Conservation (phyloP, 1,284 basidiomycete genomes). For the Afroboletus lepidellus region DNA sequence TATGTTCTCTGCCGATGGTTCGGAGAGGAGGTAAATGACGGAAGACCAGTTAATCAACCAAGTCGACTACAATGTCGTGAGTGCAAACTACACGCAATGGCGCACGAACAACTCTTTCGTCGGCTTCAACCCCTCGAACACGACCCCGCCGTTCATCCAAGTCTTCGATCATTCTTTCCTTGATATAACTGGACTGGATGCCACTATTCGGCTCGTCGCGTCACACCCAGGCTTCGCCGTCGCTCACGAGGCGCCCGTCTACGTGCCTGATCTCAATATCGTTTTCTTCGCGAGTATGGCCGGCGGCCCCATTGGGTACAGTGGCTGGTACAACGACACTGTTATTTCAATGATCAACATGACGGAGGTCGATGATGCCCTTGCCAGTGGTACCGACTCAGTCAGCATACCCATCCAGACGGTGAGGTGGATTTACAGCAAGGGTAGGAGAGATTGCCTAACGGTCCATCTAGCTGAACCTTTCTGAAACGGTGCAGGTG, state of each 20-base stretch:
- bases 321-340: conserved; percentile 47
- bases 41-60: conserved; percentile 41
- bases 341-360: conserved; percentile 47
- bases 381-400: conserved; percentile 32
- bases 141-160: conserved; percentile 63
- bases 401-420: neutral
- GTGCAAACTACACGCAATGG: conserved; percentile 34
- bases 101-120: conserved; percentile 37
- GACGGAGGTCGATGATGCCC: conserved; percentile 40
- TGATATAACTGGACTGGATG: conserved; percentile 53
- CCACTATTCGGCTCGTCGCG: conserved; percentile 59
- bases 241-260: conserved; percentile 75
- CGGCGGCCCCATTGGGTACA: conserved; percentile 41
- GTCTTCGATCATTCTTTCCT: conserved; percentile 63
- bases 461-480: neutral
- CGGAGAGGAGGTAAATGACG: conserved; percentile 40
- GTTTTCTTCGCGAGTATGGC: conserved; percentile 53
- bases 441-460: neutral
- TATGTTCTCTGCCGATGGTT: conserved; percentile 4
- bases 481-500: neutral
- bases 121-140: conserved; percentile 47
- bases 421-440: neutral
- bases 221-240: conserved; percentile 59
- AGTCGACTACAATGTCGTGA: conserved; percentile 43
- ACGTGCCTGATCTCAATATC: conserved; percentile 57